Evolutionary conservation across 768 basidiomycete genomes (phyloP), one percentile per base, ranked within the genome.

Genomic region (Trametes maxima): DNA sequence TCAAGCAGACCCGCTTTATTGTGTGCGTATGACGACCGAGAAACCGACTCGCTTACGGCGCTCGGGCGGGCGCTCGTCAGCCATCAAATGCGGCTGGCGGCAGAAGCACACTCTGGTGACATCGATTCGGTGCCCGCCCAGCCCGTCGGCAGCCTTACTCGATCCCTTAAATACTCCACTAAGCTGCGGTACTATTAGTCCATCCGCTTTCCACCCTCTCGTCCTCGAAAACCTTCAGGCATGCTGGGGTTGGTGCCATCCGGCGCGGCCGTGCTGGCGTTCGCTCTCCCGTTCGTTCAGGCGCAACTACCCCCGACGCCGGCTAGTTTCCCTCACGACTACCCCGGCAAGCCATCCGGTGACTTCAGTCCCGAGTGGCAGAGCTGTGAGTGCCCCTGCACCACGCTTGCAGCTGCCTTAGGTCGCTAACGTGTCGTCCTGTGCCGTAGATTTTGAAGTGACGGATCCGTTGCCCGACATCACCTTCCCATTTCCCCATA

Each of bases 341-440:
- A 81, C 63, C 74, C 79, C 19, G 78, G 79, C 0, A 76, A 77
- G 65, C 80, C 80, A 12, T 66, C 57, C 1, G 68, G 66, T 3
- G 70, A 69, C 58, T 73, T 70, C 60, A 67, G 71, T 25, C 68
- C 74, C 1, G 67, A 54, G 24, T 76, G 74, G 75, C 75, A 76
- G 60, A 59, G 25, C 17, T 76, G 75, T 76, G 54, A 45, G 72
- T 24, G n/a, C n/a, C 12, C 11, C 22, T 6, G 13, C n/a, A 44
- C 35, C 3, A 3, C n/a, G 35, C 14, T 17, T 33, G 13, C 17
- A 14, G 13, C 14, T 50, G 49, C 8, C 11, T 8, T 10, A 3
- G 11, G 49, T n/a, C 4, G 12, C 16, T 36, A 5, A 50, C 45
- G 12, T 11, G 5, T 14, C 2, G 17, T 36, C n/a, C 14, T 36